Conservation (phyloP, 1,284 basidiomycete species). For the Trametes polyzona region DNA sequence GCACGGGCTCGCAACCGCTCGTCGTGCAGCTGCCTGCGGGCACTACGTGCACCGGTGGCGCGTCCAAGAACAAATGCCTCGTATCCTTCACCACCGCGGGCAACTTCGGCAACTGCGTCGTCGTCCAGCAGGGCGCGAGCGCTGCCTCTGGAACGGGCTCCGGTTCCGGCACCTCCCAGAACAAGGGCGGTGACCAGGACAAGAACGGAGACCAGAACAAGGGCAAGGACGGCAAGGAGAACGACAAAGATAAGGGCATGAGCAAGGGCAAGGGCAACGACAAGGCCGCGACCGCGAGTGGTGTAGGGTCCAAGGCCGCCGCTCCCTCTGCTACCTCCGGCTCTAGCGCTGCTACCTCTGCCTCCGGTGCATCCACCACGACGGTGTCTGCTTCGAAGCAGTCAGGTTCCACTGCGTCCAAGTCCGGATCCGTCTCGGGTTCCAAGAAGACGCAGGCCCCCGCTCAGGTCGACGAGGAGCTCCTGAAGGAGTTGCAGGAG, state of each 20-base stretch:
- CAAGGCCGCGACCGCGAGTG: background rate
- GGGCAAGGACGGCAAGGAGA: too few relatives aligned
- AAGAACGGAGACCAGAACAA: too few relatives aligned
- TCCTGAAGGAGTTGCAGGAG: conserved; percentile 1
- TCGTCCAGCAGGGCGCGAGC: conserved; percentile 33
- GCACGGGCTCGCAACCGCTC: conserved; percentile 43
- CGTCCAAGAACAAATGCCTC: conserved; percentile 47
- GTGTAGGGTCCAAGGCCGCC: background rate
- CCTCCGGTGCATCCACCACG: background rate
- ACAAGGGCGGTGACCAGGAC: too few relatives aligned
- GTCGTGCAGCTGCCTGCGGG: conserved; percentile 49
- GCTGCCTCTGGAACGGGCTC: conserved; percentile 10
- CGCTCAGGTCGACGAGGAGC: background rate
- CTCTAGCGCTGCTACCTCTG: background rate
- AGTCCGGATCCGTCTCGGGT: background rate
- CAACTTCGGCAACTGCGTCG: conserved; percentile 57
- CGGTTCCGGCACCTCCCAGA: too few relatives aligned
- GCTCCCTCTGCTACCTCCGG: background rate
- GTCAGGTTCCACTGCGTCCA: background rate
- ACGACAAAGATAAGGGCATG: too few relatives aligned
- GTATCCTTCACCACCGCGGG: conserved; percentile 48
- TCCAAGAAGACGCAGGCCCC: background rate
- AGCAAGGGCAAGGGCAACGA: background rate
- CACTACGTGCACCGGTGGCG: conserved; percentile 53
- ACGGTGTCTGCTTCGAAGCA: background rate